Conservation (phyloP, 352 stramenopile species). For the Nothophytophthora sp. region DNA sequence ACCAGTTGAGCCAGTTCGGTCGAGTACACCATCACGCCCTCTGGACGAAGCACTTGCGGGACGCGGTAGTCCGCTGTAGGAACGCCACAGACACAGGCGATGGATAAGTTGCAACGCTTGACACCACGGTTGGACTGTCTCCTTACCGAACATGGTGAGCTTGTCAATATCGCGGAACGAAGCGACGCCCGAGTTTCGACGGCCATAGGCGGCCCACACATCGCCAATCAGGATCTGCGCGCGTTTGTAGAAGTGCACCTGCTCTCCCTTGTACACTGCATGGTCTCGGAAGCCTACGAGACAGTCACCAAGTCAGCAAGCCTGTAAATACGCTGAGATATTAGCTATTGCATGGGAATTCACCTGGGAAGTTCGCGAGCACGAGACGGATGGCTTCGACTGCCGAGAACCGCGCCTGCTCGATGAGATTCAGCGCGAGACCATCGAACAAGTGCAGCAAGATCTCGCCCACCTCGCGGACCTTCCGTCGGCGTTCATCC, state of each 20-base stretch:
- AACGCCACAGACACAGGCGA: not conserved
- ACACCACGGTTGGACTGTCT: too few species aligned
- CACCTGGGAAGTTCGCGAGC: conserved; percentile 70
- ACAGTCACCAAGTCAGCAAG: not conserved
- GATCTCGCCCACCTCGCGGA: conserved; percentile 58
- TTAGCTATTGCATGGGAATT: too few species aligned
- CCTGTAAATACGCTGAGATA: too few species aligned
- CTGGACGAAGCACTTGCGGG: conserved; percentile 71
- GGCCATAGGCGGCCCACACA: conserved; percentile 86
- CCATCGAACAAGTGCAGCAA: conserved; percentile 50
- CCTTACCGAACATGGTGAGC: conserved; percentile 88
- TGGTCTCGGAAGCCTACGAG: conserved; percentile 80
- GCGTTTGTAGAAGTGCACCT: conserved; percentile 91
- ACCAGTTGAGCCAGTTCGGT: conserved; percentile 41
- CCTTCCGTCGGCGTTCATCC: conserved; percentile 58
- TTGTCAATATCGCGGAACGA: conserved; percentile 84
- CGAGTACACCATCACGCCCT: conserved; percentile 74
- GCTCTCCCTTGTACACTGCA: conserved; percentile 73
- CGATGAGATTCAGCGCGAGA: conserved; percentile 52
- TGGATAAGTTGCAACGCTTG: too few species aligned
- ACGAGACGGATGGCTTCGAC: conserved; percentile 69
- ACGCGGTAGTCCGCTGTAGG: conserved; percentile 85
- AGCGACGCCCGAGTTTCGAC: conserved; percentile 36
- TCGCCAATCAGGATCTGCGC: conserved; percentile 89
- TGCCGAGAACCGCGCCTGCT: conserved; percentile 47